Conservation (phyloP, 164 flowering plant genomes). For the Kalanchoe fedtschenkoi region DNA sequence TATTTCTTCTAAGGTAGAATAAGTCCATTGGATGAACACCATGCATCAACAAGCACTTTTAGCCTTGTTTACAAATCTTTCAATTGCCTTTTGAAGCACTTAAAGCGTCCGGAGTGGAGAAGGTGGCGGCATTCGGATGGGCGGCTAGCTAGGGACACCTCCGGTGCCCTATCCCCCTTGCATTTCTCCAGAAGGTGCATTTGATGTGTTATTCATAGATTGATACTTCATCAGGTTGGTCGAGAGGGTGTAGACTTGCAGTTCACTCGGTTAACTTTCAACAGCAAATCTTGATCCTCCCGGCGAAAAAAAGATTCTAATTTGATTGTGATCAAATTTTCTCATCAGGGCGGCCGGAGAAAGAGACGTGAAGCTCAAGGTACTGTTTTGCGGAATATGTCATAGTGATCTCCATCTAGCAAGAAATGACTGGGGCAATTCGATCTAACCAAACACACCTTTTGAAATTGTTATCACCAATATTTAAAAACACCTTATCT, state of each 20-base stretch:
- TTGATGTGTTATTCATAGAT: too few species aligned
- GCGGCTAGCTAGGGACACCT: conserved; percentile 29
- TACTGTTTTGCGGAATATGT: conserved; percentile 46
- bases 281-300: not conserved
- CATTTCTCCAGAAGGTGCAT: conserved; percentile 35
- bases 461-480: too few species aligned
- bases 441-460: conserved; percentile 43
- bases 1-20: too few species aligned
- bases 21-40: too few species aligned
- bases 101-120: not conserved
- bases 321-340: too few species aligned
- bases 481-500: too few species aligned
- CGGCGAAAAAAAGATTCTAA: too few species aligned
- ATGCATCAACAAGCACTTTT: too few species aligned
- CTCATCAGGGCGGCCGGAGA: conserved; percentile 26
- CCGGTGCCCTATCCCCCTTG: conserved; percentile 31
- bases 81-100: conserved; percentile 4
- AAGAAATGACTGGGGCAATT: conserved; percentile 35
- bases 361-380: conserved; percentile 32
- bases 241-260: too few species aligned
- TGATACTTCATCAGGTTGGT: too few species aligned
- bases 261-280: too few species aligned
- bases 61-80: conserved; percentile 9
- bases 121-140: conserved; percentile 20
- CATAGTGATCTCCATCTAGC: conserved; percentile 39